Evolutionary conservation across 2,329 filamentous ascomycete genomes (phyloP).

Genomic region (Cercospora brassicicola): DNA sequence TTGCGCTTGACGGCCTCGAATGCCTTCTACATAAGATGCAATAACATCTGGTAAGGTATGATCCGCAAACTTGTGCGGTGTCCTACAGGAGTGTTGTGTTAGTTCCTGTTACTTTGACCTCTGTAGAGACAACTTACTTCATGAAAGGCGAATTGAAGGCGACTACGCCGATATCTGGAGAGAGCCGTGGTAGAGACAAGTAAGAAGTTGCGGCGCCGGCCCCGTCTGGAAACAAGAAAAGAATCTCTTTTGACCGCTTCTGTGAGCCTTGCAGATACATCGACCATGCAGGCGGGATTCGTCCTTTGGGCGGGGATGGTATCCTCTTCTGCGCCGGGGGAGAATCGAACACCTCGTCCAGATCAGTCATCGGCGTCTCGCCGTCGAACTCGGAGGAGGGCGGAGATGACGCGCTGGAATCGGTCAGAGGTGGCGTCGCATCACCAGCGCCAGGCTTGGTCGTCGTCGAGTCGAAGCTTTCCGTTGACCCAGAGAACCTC

Average conservation of each 20-base stretch:
- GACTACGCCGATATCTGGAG: slow-evolving; percentile 34
- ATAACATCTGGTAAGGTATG: slow-evolving; percentile 7
- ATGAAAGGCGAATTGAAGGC: slow-evolving; percentile 26
- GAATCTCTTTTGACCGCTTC: slow-evolving; percentile 18
- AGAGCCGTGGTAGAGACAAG: slow-evolving; percentile 45
- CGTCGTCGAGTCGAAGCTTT: not conserved
- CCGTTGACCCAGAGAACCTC: not conserved
- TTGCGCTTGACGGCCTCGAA: slow-evolving; percentile 48
- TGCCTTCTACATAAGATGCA: slow-evolving; percentile 35
- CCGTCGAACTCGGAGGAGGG: not conserved
- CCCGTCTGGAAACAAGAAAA: slow-evolving; percentile 48
- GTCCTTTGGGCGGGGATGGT: not conserved
- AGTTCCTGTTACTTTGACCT: not conserved
- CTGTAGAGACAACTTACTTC: slow-evolving; percentile 11
- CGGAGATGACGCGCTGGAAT: not conserved
- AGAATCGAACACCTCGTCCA: slow-evolving; percentile 3
- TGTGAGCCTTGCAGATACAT: slow-evolving; percentile 25
- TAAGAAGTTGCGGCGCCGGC: slow-evolving; percentile 51
- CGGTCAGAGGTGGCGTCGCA: not conserved
- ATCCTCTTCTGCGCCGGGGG: not conserved
- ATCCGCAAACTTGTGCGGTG: slow-evolving; percentile 18
- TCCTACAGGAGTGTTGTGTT: slow-evolving; percentile 27
- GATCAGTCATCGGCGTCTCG: slow-evolving; percentile 9
- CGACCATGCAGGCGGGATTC: slow-evolving; percentile 11
- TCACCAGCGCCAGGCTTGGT: not conserved